Conservation (phyloP, 345 rosid genomes). For the Hirschfeldia incana region DNA sequence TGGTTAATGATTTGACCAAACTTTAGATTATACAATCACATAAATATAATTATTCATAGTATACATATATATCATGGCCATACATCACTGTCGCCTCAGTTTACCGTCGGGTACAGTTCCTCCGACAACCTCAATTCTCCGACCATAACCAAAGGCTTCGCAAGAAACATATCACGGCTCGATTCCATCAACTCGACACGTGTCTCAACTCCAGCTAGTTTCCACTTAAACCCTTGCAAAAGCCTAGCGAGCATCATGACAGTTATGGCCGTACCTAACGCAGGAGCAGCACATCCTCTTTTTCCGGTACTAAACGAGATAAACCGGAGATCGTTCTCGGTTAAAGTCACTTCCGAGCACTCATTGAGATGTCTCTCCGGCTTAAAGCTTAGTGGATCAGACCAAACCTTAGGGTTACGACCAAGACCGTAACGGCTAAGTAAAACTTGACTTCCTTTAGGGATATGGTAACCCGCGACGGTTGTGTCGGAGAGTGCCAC, state of each 20-base stretch:
- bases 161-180: slow-evolving; percentile 33
- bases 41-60: slow-evolving; percentile 4
- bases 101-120: slow-evolving; percentile 33
- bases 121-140: slow-evolving; percentile 43
- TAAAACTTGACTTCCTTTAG: slow-evolving; percentile 49
- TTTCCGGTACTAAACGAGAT: slow-evolving; percentile 55
- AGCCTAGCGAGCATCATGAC: slow-evolving; percentile 51
- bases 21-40: slow-evolving; percentile 1
- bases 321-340: slow-evolving; percentile 47
- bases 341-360: slow-evolving; percentile 28
- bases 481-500: slow-evolving; percentile 42
- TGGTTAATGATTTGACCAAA: slow-evolving; percentile 9
- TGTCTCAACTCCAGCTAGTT: slow-evolving; percentile 18
- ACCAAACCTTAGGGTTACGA: slow-evolving; percentile 46
- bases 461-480: slow-evolving; percentile 45
- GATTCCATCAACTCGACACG: slow-evolving; percentile 39
- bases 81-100: background rate
- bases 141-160: slow-evolving; percentile 38
- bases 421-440: slow-evolving; percentile 50
- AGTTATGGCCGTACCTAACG: slow-evolving; percentile 49
- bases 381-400: slow-evolving; percentile 38
- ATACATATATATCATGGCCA: background rate
- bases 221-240: slow-evolving; percentile 51
- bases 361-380: slow-evolving; percentile 41
- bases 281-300: slow-evolving; percentile 44